Evolutionary conservation across 768 basidiomycete genomes (phyloP).

Genomic region (Kwoniella heveanensis): DNA sequence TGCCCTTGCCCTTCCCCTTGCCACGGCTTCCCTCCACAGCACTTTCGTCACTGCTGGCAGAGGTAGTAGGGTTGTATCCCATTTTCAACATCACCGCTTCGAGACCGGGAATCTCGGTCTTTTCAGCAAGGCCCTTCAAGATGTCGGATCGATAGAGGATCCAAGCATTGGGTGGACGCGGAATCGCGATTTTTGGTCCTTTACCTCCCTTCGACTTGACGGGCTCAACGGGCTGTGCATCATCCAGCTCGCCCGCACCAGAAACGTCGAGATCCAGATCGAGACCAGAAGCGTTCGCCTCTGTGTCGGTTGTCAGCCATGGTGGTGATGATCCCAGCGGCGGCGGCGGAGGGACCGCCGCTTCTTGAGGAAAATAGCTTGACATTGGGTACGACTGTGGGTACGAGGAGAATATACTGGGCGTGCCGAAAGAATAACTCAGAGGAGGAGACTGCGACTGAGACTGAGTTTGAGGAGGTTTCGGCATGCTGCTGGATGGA

Average conservation of each 20-base stretch:
- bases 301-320: constrained; percentile 27
- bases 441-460: constrained; percentile 13
- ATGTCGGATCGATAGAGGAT: constrained; percentile 74
- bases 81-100: constrained; percentile 35
- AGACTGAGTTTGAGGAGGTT: constrained; percentile 1
- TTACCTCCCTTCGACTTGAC: not conserved
- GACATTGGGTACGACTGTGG: constrained; percentile 14
- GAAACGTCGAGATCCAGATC: constrained; percentile 14
- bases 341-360: not conserved
- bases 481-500: not conserved
- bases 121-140: constrained; percentile 57
- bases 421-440: constrained; percentile 8
- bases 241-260: constrained; percentile 1
- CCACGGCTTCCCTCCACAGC: constrained; percentile 5
- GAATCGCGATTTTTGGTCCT: constrained; percentile 39
- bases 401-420: constrained; percentile 16
- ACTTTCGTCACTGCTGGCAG: constrained; percentile 21
- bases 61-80: constrained; percentile 10
- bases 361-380: constrained; percentile 12
- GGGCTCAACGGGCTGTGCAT: not conserved
- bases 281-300: constrained; percentile 18
- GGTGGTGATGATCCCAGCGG: constrained; percentile 16
- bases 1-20: constrained; percentile 11
- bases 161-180: constrained; percentile 80
- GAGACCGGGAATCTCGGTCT: constrained; percentile 36